Base-by-base conservation (phyloP, 2,329 filamentous ascomycete genomes). In the Aspergillus terreus region DNA sequence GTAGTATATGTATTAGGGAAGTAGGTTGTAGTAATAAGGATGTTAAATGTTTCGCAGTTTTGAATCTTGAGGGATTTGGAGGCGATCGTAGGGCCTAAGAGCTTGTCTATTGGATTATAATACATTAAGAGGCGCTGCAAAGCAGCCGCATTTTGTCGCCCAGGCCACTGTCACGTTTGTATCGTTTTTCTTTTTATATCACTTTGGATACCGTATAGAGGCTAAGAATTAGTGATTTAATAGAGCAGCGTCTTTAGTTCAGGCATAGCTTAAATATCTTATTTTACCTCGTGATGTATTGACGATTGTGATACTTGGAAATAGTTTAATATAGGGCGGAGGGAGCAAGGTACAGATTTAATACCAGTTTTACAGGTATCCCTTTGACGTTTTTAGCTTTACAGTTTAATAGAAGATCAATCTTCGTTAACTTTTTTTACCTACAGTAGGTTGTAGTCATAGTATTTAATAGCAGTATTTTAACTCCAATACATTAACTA, bases 351-450 rank as follows among this genome's bases (percentile, higher is more conserved):
- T 53, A 51, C 61, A 61, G 54, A 69, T 61, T 67, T 62, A 60
- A 68, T 68, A 68, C 66, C 66, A 70, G 66, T 65, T 60, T 64
- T 62, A 63, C 55, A 63, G 63, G 63, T 66, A 61, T 60, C 54
- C 55, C 46, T 49, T 54, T 53, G 43, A 7, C 44, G 38, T 46
- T 55, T 57, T 58, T 53, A 55, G 30, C 21, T 46, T 23, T 33
- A 47, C 38, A 40, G 27, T 47, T 47, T 15, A 42, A 44, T 44
- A 27, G 19, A 19, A 44, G 25, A 25, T 44, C 7, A n/a, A 25
- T 44, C 12, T 25, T 44, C 17, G 6, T 44, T 41, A 41, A n/a
- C n/a, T 41, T 5, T 17, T 41, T 40, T 6, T 7, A 10, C 15
- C 9, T 40, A 12, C 6, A 11, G 9, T 40, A 6, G 27, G 25